Evolutionary conservation across 257 asterid genomes (phyloP).

Genomic region (Nicotiana paniculata): DNA sequence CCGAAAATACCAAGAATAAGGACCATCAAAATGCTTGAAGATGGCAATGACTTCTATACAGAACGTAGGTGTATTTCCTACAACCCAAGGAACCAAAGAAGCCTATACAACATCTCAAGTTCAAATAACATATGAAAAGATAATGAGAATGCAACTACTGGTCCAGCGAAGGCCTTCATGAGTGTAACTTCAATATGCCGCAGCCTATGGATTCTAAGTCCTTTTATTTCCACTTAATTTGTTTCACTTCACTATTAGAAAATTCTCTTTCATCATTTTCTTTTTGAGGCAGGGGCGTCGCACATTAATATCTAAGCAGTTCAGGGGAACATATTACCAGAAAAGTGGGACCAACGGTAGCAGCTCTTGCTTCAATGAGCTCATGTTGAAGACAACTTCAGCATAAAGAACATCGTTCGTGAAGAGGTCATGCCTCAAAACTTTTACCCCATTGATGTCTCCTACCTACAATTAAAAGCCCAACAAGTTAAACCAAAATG

Average conservation of each 20-base stretch:
- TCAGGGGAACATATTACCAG: constrained; percentile 56
- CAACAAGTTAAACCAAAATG: constrained; percentile 14
- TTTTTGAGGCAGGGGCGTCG: neutral
- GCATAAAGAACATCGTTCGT: constrained; percentile 96
- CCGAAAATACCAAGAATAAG: neutral
- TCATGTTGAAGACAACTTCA: constrained; percentile 92
- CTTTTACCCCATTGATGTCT: constrained; percentile 63
- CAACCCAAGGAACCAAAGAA: neutral
- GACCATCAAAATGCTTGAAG: neutral
- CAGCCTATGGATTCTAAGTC: neutral
- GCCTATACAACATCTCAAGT: neutral
- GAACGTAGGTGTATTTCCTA: neutral
- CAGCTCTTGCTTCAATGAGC: constrained; percentile 77
- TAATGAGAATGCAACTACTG: neutral
- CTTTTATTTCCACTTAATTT: neutral
- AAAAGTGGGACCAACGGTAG: constrained; percentile 94
- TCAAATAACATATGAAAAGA: neutral
- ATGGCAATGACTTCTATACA: neutral
- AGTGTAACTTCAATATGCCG: neutral
- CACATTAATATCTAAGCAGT: neutral
- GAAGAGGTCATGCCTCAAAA: constrained; percentile 85
- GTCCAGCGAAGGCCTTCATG: neutral
- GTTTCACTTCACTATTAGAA: neutral
- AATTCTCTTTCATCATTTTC: neutral
- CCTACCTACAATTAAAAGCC: constrained; percentile 55